Evolutionary conservation across 2,329 filamentous ascomycete species (phyloP).

Genomic region (Hypoxylon sp.): DNA sequence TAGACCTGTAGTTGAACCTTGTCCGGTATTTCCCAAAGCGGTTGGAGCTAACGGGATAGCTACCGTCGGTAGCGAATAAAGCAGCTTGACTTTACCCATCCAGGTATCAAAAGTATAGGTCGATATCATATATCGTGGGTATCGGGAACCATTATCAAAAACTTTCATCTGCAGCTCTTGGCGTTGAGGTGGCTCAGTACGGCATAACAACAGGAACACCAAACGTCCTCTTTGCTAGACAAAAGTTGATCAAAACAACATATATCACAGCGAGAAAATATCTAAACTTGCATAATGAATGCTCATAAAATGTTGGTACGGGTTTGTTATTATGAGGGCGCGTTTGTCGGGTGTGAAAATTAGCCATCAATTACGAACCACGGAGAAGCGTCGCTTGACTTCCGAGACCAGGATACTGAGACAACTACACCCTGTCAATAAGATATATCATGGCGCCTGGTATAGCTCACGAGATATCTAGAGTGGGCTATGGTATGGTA

Average conservation of each 20-base stretch:
- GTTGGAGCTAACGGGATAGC: constrained; percentile 38
- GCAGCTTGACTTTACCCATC: constrained; percentile 41
- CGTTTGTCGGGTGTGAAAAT: constrained; percentile 11
- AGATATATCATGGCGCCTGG: constrained; percentile 22
- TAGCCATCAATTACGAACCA: constrained; percentile 12
- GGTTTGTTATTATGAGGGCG: constrained; percentile 3
- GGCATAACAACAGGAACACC: background rate
- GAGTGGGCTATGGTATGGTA: constrained; percentile 23
- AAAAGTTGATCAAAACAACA: constrained; percentile 2
- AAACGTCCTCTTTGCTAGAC: background rate
- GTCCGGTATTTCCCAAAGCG: constrained; percentile 47
- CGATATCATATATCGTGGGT: constrained; percentile 22
- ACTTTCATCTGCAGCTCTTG: constrained; percentile 24
- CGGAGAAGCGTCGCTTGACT: constrained; percentile 28
- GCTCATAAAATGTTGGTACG: background rate
- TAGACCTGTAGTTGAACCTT: constrained; percentile 33
- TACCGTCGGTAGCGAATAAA: constrained; percentile 44
- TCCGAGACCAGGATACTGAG: constrained; percentile 32
- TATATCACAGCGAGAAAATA: constrained; percentile 4
- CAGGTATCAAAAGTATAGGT: constrained; percentile 22
- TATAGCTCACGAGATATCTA: constrained; percentile 21
- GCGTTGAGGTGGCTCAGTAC: constrained; percentile 17
- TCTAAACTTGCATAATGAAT: background rate
- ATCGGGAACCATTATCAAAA: constrained; percentile 20
- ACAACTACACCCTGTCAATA: constrained; percentile 30